Base-by-base conservation (phyloP, 2,329 filamentous ascomycete species). In the Verticillium nonalfalfae region DNA sequence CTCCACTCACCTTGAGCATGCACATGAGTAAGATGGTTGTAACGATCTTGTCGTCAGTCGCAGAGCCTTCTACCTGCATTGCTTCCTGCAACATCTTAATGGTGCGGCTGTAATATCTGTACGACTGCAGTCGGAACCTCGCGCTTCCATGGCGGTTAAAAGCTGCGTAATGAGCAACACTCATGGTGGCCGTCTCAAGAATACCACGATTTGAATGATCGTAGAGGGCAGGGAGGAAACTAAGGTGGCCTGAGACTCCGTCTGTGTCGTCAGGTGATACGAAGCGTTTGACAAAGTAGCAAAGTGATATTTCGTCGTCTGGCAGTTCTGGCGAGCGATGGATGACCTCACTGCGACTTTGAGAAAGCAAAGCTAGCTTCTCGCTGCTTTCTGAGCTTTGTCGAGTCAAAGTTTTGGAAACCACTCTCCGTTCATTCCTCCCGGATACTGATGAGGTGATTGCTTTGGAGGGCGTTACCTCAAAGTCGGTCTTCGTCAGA, bases 201-300 rank as follows among this genome's bases (percentile, higher is more conserved):
- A 74, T 45, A 0, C 72, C 71, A 57, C 64, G 56, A 11, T 67
- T 64, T 60, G 68, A 33, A 4, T 67, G 61, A 50, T 73, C 62
- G 54, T 69, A 73, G 4, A 74, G 62, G 21, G 60, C 58, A 1
- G 72, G 72, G 3, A 74, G 68, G 56, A 73, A 73, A 60, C 64
- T 73, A 26, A 74, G 63, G 33, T 74, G 72, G 0, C 72, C 72
- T 0, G 72, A 71, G 9, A 73, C 70, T 1, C 70, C 69, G 33
- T 74, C 72, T 1, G 59, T 58, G 11, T 65, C 67, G 13, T 69
- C 63, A 0, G 72, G 72, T 3, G 72, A 69, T 1, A 73, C 70
- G 55, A 74, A 74, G 11, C 72, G 72, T 35, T 64, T 66, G 33
- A 74, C 62, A n/a, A 74, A 74, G 59, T 74, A 74, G 40, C 62